phyloP scores from a whole-genome alignment of 441 rosid species.

The Adansonia grandidieri region DNA sequence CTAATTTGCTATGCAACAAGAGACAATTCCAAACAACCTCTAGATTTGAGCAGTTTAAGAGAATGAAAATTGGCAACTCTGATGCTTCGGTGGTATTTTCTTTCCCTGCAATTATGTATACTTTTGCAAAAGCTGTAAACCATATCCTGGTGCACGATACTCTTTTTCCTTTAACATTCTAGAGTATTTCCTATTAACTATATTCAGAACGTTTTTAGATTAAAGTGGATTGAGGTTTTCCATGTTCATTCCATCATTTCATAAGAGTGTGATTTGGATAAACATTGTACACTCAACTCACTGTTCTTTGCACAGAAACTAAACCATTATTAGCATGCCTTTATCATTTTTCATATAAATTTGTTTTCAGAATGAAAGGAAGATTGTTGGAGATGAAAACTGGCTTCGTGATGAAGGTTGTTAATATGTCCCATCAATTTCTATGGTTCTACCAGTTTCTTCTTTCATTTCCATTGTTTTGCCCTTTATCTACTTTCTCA shows the following conservation, averaged over 20 bases:
- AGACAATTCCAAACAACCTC: slow-evolving; percentile 54
- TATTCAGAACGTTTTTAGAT: not conserved
- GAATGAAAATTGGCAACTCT: slow-evolving; percentile 50
- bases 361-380: slow-evolving; percentile 53
- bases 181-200: slow-evolving; percentile 6
- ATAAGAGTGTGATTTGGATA: slow-evolving; percentile 13
- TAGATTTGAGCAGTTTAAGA: slow-evolving; percentile 56
- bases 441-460: slow-evolving; percentile 13
- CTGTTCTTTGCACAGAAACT: not conserved
- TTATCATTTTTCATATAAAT: slow-evolving; percentile 16
- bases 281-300: not conserved
- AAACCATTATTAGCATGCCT: slow-evolving; percentile 12
- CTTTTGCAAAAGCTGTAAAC: not conserved
- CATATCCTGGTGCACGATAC: not conserved
- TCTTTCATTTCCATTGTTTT: slow-evolving; percentile 16
- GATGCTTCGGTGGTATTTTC: slow-evolving; percentile 50
- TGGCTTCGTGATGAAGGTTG: slow-evolving; percentile 44
- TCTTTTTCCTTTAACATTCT: not conserved
- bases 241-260: not conserved
- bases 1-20: slow-evolving; percentile 47
- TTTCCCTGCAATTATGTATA: not conserved
- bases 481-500: slow-evolving; percentile 27
- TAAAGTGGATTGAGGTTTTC: not conserved
- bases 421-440: slow-evolving; percentile 25
- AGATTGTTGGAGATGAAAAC: slow-evolving; percentile 30